Base-by-base conservation (phyloP, 1,284 basidiomycete species). In the Ustilago esculenta region DNA sequence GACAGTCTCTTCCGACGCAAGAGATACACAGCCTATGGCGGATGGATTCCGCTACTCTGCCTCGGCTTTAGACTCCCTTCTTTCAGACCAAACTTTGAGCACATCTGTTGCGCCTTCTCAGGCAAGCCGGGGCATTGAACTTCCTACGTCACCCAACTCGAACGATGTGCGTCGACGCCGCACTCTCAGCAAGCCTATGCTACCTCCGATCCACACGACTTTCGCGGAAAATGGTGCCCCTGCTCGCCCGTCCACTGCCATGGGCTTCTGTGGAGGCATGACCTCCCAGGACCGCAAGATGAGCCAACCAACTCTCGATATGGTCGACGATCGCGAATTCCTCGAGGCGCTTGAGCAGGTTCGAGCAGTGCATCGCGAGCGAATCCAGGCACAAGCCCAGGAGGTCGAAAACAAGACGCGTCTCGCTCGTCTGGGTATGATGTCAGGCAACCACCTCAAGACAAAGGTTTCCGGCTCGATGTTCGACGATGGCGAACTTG, bases 291-390 rank as follows among this genome's bases (percentile, higher is more conserved):
- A 56, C 23, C 65, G 69, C 41, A 72, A 76, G 61, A 69, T 66
- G 65, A 71, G 73, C 50, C 75, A 75, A 41, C 72, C 74, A 9
- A 74, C 76, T 46, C 69, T 78, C 32, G 74, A 68, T 39, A 78
- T 78, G 45, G 71, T 66, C 12, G 76, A 78, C 32, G 76, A 78
- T 42, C 56, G 40, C 37, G 76, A 78, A 55, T 78, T 78, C 56
- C 56, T 78, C 25, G 54, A 69, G 50, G 76, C 73, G 17, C 57
- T 78, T 14, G 76, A 78, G 53, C 60, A 73, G 17, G 75, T 78
- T 9, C 70, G 76, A 14, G 37, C 50, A 10, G 34, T 66, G 39
- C 65, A 78, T 29, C 60, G 67, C 37, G 66, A 75, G 33, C 72
- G 75, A 9, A 63, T 78, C 20, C 55, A 66, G 21, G 63, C 52